phyloP scores from a whole-genome alignment of 208 protist genomes.

The Crithidia bombi region DNA sequence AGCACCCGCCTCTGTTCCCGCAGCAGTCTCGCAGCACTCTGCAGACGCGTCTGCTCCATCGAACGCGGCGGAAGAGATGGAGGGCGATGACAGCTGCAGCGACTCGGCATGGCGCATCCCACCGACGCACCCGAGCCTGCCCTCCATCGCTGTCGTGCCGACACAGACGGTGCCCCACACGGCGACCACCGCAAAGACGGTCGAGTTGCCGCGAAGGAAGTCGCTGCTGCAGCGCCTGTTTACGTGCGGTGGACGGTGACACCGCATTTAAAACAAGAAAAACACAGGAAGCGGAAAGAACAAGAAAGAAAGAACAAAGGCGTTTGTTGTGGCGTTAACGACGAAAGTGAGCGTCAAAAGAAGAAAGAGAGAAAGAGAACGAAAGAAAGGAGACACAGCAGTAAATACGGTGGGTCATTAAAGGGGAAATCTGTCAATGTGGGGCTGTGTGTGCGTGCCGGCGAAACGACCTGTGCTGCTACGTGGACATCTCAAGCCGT shows the following conservation, averaged over 20 bases:
- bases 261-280: neutral
- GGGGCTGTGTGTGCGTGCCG: neutral
- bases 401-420: neutral
- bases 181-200: neutral
- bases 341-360: no score
- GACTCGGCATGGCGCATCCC: neutral
- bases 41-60: no score
- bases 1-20: neutral
- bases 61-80: neutral
- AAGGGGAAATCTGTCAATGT: neutral
- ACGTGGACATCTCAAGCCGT: neutral
- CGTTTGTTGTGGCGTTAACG: no score
- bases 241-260: conserved; percentile 1
- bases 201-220: neutral
- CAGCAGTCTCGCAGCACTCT: neutral
- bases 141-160: neutral
- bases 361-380: neutral
- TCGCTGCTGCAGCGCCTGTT: conserved; percentile 17
- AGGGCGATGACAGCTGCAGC: neutral
- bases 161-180: neutral
- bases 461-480: neutral
- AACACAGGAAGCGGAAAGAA: neutral
- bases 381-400: conserved; percentile 1
- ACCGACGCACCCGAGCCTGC: conserved; percentile 1
- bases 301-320: neutral